Conservation (phyloP, 768 basidiomycete genomes). For the Grammothele lineata region DNA sequence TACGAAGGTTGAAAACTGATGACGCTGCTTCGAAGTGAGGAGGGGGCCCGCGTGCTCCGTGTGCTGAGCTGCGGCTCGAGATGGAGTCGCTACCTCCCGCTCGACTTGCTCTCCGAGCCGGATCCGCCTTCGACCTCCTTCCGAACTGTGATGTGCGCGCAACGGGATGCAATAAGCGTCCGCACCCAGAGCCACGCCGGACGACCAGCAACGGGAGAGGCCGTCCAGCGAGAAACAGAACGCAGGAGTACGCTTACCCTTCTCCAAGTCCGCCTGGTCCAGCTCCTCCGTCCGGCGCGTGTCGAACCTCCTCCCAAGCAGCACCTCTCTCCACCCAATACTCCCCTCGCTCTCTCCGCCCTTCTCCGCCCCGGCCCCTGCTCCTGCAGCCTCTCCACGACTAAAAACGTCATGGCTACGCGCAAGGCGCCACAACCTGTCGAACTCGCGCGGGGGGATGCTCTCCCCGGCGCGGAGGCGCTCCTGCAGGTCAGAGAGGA, state of each 20-base stretch:
- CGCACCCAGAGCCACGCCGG: too few species aligned
- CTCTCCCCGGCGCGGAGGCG: slow-evolving; percentile 46
- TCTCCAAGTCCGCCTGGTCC: slow-evolving; percentile 23
- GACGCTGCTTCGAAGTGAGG: too few species aligned
- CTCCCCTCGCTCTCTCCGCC: slow-evolving; percentile 6
- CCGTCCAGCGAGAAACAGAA: too few species aligned
- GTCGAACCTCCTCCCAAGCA: slow-evolving; percentile 21
- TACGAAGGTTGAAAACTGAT: too few species aligned
- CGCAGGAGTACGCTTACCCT: slow-evolving; percentile 18
- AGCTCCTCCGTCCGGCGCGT: slow-evolving; percentile 17
- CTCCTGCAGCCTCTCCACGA: background rate
- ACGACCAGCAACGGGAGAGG: too few species aligned
- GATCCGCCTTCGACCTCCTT: too few species aligned
- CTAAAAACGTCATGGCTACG: slow-evolving; percentile 22
- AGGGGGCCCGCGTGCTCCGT: too few species aligned
- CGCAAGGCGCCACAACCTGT: slow-evolving; percentile 51
- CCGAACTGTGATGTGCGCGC: too few species aligned
- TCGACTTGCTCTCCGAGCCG: too few species aligned
- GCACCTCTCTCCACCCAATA: slow-evolving; percentile 28
- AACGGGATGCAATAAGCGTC: too few species aligned
- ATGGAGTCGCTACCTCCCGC: too few species aligned
- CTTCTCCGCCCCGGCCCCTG: background rate
- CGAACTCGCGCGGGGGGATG: slow-evolving; percentile 48
- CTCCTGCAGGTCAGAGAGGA: slow-evolving; percentile 54
- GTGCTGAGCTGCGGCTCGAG: too few species aligned